Evolutionary conservation across 2,329 filamentous ascomycete genomes (phyloP), one percentile per base, ranked within the genome.

Genomic region (Cladophialophora yegresii): DNA sequence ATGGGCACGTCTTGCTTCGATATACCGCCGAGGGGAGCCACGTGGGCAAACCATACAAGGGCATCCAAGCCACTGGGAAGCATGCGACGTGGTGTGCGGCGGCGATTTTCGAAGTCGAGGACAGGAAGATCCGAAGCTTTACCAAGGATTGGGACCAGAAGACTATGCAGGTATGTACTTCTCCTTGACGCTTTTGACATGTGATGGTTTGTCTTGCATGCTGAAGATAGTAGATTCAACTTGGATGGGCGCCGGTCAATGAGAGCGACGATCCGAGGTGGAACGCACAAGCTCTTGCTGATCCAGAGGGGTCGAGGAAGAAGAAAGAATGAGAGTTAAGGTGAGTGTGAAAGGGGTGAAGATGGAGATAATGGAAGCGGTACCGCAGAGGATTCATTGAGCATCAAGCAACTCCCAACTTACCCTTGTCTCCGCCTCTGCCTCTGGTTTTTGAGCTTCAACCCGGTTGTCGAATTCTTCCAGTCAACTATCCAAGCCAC

Each of bases 21-120:
- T 78, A 77, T 61, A 75, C 73, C n/a, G 76, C 76, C 3, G 74
- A 75, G 57, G 77, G 76, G 7, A 74, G 71, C 54, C 75, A 77
- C 58, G 73, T 71, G 7, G 77, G 76, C 2, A 64, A 75, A 57
- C 71, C 74, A 16, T 75, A 78, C 54, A 73, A 75, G 57, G 76
- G 75, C 0, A 76, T 78, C 53, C 64, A 76, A 58, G 69, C 71
- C 32, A 74, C 69, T 16, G 71, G 72, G 1, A 72, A 70, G 20
- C 73, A 75, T 65, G 76, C 76, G 28, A 69, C 68, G 2, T 78
- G 76, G 76, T 72, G 72, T 60, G 76, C 76, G 22, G 73, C 75
- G 26, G 76, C 74, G n/a, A 77, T 78, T 28, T 77, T 77, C 62
- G 75, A 77, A 64, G 71, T 77, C 16, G 69, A 73, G 36, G 69